These are phyloP conservation scores for Euphorbia corollata DNA, from an alignment of 441 rosid species.

Conservation along the genomic window DNA sequence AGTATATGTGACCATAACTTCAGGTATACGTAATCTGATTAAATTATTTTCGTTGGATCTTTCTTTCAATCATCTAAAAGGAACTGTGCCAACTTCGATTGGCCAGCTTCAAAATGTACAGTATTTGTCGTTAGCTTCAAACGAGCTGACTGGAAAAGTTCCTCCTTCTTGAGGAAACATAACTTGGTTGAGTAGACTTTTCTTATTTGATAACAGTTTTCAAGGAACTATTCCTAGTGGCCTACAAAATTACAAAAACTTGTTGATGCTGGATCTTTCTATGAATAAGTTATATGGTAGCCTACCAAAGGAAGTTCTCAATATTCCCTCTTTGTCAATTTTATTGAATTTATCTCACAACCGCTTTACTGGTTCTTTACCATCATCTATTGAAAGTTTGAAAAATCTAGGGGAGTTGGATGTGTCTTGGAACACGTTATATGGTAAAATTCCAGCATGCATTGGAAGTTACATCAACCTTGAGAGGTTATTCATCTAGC, in stretches of 20 bases:
- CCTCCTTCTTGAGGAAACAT: no score
- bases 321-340: conserved; percentile 1
- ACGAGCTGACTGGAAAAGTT: no score
- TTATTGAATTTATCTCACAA: neutral
- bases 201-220: neutral
- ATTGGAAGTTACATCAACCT: neutral
- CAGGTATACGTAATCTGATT: no score
- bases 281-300: neutral
- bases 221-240: neutral
- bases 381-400: neutral
- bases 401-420: neutral
- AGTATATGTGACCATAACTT: no score
- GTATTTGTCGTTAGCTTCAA: no score
- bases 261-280: neutral
- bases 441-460: neutral
- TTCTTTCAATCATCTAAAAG: no score
- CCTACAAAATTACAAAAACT: neutral
- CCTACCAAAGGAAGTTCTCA: neutral
- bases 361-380: neutral
- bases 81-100: no score
- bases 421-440: conserved; percentile 4
- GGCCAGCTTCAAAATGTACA: no score
- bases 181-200: neutral
- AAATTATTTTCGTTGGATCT: no score
- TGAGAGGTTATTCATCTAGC: neutral